Base-by-base conservation (phyloP, 805 yeast genomes). In the Schwanniomyces sp. region DNA sequence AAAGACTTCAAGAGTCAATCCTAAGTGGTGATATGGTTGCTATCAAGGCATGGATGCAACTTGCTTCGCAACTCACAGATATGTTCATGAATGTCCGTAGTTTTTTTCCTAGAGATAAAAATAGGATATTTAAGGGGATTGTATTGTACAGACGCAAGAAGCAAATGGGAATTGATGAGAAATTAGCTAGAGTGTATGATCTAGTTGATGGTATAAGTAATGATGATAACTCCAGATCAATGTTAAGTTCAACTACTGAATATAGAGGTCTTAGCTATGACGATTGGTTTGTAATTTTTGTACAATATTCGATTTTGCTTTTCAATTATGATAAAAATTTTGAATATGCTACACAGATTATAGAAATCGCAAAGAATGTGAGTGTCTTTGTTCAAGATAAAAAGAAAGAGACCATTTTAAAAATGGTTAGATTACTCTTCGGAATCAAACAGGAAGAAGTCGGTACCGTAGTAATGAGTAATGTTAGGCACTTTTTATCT, bases 271-370 rank as follows among this genome's bases (percentile, higher is more conserved):
- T 91, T 17, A 69, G 75, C 3, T 88, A 88, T 62, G 87, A 86
- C 34, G 78, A 78, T 32, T 94, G 99, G 99, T 90, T 90, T 63
- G 82, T 80, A 52, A 70, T 92, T 6, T 88, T 91, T 57, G 85
- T 91, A 80, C 86, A 85, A 57, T 82, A 86, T 55, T 84, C 96
- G 0, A 63, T 92, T 30, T 75, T 84, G 21, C 75, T 86, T 43
- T 84, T 90, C 0, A 77, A 76, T 50, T 79, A 75, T 58, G 83
- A 82, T 21, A 85, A 82, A 55, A 92, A 96, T 7, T 66, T 78
- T 41, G 80, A 85, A 40, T 65, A 66, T 53, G 75, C 76, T 11
- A 57, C 55, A 7, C 66, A 67, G 36, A 80, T 90, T 4, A 74
- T 88, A 34, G 88, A 86, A 28, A 81, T 85, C 18, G 95, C 96